A percentile compares a stretch with the other conserved stretches of the same genome.
phyloP scores from a whole-genome alignment of 2,329 filamentous ascomycete species.

The Sarocladiaceae sp. region DNA sequence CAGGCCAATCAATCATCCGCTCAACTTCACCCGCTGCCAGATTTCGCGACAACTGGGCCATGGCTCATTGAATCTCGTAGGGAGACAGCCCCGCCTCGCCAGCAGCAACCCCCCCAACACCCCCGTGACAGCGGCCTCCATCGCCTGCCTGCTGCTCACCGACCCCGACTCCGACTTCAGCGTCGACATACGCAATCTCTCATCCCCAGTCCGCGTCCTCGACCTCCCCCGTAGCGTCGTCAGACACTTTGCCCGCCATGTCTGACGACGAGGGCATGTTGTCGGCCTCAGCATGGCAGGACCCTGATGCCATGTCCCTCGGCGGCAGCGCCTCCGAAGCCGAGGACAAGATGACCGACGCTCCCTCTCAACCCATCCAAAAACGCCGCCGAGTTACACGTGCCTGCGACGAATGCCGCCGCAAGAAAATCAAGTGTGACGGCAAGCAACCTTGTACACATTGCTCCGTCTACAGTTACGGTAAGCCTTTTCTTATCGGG shows the following conservation, averaged over 20 bases:
- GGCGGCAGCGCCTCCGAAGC: constrained; percentile 38
- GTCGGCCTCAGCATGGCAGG: constrained; percentile 21
- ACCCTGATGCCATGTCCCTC: constrained; percentile 30
- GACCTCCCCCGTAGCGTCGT: constrained; percentile 5
- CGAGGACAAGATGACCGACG: constrained; percentile 33
- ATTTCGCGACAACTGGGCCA: constrained; percentile 7
- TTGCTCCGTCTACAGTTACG: constrained; percentile 97
- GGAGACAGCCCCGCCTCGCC: neutral
- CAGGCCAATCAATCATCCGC: too few relatives aligned
- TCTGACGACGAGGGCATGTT: constrained; percentile 37
- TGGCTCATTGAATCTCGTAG: too few relatives aligned
- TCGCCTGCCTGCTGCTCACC: constrained; percentile 1
- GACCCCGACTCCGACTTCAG: constrained; percentile 1
- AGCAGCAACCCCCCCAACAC: neutral
- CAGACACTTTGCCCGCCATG: constrained; percentile 30
- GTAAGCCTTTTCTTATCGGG: constrained; percentile 42
- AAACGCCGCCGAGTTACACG: constrained; percentile 73
- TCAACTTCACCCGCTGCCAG: neutral
- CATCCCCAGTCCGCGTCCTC: constrained; percentile 6
- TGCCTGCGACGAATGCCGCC: constrained; percentile 75
- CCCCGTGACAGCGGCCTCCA: constrained; percentile 6
- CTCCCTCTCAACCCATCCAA: constrained; percentile 55
- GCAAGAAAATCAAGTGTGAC: constrained; percentile 85
- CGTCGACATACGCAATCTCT: constrained; percentile 11
- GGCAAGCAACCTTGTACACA: constrained; percentile 88